These are phyloP conservation scores for Ascodesmis nigricans DNA, from an alignment of 495 filamentous ascomycete genomes.

Conservation along the genomic window DNA sequence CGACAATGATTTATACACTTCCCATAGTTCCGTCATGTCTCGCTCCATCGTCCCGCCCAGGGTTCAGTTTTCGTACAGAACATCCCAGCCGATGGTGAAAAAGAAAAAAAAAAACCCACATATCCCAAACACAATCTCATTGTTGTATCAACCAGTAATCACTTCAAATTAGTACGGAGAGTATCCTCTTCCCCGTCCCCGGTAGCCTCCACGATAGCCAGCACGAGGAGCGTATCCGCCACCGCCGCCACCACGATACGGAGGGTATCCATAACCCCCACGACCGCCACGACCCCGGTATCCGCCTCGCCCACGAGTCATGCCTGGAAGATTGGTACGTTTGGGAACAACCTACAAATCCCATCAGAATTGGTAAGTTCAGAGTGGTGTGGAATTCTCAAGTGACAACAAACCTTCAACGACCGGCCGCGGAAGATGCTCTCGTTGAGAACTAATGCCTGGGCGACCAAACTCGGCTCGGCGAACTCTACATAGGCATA, in stretches of 20 bases:
- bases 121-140: constrained; percentile 3
- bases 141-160: constrained; percentile 4
- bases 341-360: constrained; percentile 64
- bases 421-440: constrained; percentile 87
- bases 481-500: constrained; percentile 99
- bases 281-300: constrained; percentile 36
- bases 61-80: too few relatives aligned
- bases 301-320: constrained; percentile 62
- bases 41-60: too few relatives aligned
- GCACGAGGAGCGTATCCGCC: constrained; percentile 43
- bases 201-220: constrained; percentile 63
- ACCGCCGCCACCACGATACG: constrained; percentile 37
- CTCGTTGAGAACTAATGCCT: constrained; percentile 88
- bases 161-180: constrained; percentile 44
- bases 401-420: constrained; percentile 46
- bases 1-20: too few relatives aligned
- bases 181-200: constrained; percentile 55
- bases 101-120: constrained; percentile 1
- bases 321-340: constrained; percentile 87
- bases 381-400: background rate
- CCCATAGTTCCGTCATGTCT: too few relatives aligned
- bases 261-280: constrained; percentile 36
- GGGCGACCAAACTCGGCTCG: constrained; percentile 77
- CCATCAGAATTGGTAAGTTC: constrained; percentile 4
- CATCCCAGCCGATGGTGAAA: too few relatives aligned